These are phyloP conservation scores for Macroventuria anomochaeta DNA, from an alignment of 2,329 filamentous ascomycete genomes.

Conservation along the genomic window DNA sequence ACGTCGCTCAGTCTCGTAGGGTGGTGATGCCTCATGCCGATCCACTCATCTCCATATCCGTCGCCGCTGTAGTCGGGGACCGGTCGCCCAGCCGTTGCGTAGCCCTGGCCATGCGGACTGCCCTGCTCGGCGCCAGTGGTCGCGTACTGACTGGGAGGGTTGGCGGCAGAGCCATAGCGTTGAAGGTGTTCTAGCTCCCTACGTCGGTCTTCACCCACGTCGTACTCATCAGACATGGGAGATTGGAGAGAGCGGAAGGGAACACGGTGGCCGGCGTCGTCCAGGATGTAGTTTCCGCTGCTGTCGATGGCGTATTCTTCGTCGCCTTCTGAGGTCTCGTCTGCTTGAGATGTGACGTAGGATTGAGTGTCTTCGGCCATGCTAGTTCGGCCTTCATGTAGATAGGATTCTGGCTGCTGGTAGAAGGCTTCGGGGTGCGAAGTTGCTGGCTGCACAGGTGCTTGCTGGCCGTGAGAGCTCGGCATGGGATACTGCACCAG, in stretches of 20 bases:
- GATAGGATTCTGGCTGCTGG: slow-evolving; percentile 47
- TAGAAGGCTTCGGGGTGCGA: slow-evolving; percentile 48
- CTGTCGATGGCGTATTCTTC: slow-evolving; percentile 49
- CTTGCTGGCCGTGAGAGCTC: slow-evolving; percentile 30
- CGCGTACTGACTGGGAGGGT: slow-evolving; percentile 37
- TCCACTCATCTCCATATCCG: slow-evolving; percentile 49
- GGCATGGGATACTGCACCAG: slow-evolving; percentile 27
- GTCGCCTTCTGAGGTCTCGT: slow-evolving; percentile 45
- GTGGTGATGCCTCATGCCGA: slow-evolving; percentile 48
- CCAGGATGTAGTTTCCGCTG: slow-evolving; percentile 46
- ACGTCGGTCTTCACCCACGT: slow-evolving; percentile 58
- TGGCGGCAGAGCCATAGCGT: slow-evolving; percentile 51
- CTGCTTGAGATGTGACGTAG: slow-evolving; percentile 45
- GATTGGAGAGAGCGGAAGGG: slow-evolving; percentile 43
- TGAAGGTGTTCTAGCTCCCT: slow-evolving; percentile 57
- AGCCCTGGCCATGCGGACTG: slow-evolving; percentile 26
- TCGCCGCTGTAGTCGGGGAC: slow-evolving; percentile 46
- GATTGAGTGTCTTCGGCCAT: slow-evolving; percentile 46
- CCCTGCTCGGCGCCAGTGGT: slow-evolving; percentile 30
- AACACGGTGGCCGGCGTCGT: slow-evolving; percentile 44
- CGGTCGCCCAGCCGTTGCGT: slow-evolving; percentile 21
- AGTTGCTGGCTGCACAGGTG: slow-evolving; percentile 28
- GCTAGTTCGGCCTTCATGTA: slow-evolving; percentile 37
- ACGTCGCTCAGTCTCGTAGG: slow-evolving; percentile 50
- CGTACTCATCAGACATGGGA: slow-evolving; percentile 60